These are phyloP conservation scores for Ophiostoma quercus DNA, from an alignment of 2,329 filamentous ascomycete genomes.

Conservation along the genomic window DNA sequence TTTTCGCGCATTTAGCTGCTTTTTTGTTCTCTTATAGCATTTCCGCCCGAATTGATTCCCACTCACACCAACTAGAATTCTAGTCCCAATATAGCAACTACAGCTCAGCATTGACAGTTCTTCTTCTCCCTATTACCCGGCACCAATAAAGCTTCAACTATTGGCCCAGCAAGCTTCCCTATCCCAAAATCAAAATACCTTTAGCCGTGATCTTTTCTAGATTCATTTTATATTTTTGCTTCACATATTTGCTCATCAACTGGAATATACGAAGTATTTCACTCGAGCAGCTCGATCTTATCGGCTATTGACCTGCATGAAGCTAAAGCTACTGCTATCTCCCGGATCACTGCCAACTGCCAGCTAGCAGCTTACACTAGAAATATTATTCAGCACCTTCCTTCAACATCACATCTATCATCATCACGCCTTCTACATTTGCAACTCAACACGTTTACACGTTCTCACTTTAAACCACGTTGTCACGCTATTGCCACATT, in stretches of 20 bases:
- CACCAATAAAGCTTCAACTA: background rate
- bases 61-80: background rate
- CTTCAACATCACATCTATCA: background rate
- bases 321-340: background rate
- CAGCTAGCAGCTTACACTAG: slow-evolving; percentile 6
- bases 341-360: background rate
- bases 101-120: background rate
- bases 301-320: slow-evolving; percentile 11
- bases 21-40: background rate
- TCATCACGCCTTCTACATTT: background rate
- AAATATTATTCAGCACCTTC: slow-evolving; percentile 3
- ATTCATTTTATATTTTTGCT: background rate
- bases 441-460: background rate
- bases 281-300: background rate
- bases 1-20: background rate
- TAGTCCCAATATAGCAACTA: background rate
- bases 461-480: background rate
- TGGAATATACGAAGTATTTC: background rate
- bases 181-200: background rate
- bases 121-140: background rate
- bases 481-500: background rate
- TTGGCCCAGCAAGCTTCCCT: background rate
- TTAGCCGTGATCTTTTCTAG: background rate
- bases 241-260: background rate
- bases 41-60: background rate